phyloP scores from a whole-genome alignment of 495 filamentous ascomycete genomes.

The Penicillium bialowiezense region DNA sequence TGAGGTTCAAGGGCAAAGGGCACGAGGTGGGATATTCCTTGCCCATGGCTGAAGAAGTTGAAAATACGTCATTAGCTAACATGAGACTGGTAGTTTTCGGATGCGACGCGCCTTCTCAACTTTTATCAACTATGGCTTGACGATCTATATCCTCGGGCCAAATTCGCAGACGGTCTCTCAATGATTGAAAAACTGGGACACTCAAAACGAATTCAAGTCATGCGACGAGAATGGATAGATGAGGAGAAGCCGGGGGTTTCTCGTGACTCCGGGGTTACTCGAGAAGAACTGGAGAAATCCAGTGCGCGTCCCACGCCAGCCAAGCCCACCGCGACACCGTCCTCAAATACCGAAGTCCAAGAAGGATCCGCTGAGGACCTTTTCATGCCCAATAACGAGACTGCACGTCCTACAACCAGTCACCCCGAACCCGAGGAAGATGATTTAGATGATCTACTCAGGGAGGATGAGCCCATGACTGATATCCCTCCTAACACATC shows the following conservation, averaged over 20 bases:
- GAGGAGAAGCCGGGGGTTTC: slow-evolving; percentile 49
- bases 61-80: neutral
- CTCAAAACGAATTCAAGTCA: slow-evolving; percentile 66
- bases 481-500: neutral
- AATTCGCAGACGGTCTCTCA: slow-evolving; percentile 82
- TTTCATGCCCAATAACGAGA: slow-evolving; percentile 25
- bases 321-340: slow-evolving; percentile 3
- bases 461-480: slow-evolving; percentile 23
- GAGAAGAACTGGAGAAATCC: neutral
- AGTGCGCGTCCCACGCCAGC: slow-evolving; percentile 3
- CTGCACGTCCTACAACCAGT: slow-evolving; percentile 5
- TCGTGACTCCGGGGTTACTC: neutral
- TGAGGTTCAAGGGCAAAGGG: slow-evolving; percentile 89
- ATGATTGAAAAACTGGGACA: slow-evolving; percentile 96
- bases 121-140: slow-evolving; percentile 98
- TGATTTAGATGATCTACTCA: slow-evolving; percentile 38
- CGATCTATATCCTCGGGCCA: slow-evolving; percentile 90
- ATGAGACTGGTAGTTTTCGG: slow-evolving; percentile 63
- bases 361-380: slow-evolving; percentile 17
- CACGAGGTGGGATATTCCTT: slow-evolving; percentile 64
- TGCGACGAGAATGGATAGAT: slow-evolving; percentile 83
- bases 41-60: neutral
- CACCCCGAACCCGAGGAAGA: slow-evolving; percentile 31
- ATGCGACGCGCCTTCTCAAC: slow-evolving; percentile 75
- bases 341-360: neutral